Base-by-base conservation (phyloP, 1,284 basidiomycete species). In the Amylostereum chailletii region DNA sequence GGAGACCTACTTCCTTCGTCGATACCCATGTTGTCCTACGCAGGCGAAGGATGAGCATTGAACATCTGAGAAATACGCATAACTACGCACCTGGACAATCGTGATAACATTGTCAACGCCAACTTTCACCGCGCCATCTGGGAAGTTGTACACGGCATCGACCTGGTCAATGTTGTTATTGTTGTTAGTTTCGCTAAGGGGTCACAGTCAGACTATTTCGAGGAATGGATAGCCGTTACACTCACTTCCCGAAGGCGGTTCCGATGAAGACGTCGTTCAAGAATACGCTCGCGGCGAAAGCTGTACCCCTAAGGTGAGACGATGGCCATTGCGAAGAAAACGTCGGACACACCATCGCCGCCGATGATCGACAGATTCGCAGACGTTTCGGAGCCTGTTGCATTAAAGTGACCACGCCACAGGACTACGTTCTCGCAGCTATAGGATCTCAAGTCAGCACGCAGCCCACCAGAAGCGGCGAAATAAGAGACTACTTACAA, bases 251-350 rank as follows among this genome's bases (percentile, higher is more conserved):
- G 49, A 78, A 86, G 0, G 84, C 79, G 0, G 84, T 86, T 3
- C 73, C 72, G 42, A 91, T 62, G 68, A 90, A 90, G 2, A 75
- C 68, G 51, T 80, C 68, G 55, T 91, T 91, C n/a, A 90, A 63
- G 82, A 84, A 91, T 5, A 89, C 79, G 46, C 81, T 86, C 1
- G 83, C 85, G 19, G 87, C 87, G 53, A 87, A 90, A 0, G 79
- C 86, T 79, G 48, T 46, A 31, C 26, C 0, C 3, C 11, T 11
- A 29, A 34, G 19, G 27, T 36, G 30, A 46, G 11, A 55, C n/a
- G 27, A 6, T 10, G 8, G 26, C 4, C 8, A 30, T 26, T 34
- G 19, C 7, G 29, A 8, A 37, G n/a, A 3, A 26, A 7, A 31
- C 9, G 26, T n/a, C 11, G n/a, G 8, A 39, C 27, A 27, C 7